Conservation (phyloP, 805 yeast species). For the Alloascoidea hylecoeti region DNA sequence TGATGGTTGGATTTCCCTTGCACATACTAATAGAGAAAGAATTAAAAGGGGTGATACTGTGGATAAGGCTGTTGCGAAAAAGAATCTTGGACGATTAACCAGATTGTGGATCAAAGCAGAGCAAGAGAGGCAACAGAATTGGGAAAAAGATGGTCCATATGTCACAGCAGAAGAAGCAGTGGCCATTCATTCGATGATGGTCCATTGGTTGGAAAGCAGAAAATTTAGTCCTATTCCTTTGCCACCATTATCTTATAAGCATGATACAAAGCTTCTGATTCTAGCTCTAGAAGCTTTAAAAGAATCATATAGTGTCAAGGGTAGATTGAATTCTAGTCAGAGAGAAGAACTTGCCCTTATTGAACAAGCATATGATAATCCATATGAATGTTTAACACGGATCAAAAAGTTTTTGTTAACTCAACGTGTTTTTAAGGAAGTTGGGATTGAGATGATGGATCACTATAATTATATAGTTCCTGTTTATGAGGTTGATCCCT, state of each 20-base stretch:
- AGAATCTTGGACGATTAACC: slow-evolving; percentile 84
- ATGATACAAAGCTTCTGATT: slow-evolving; percentile 81
- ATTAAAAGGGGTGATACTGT: slow-evolving; percentile 82
- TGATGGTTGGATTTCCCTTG: slow-evolving; percentile 91
- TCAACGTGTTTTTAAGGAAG: slow-evolving; percentile 87
- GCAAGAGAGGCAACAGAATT: slow-evolving; percentile 73
- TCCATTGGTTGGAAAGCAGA: slow-evolving; percentile 79
- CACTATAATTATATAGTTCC: slow-evolving; percentile 75
- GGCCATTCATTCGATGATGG: slow-evolving; percentile 73
- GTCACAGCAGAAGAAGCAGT: slow-evolving; percentile 83
- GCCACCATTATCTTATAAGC: slow-evolving; percentile 85
- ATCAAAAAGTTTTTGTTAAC: slow-evolving; percentile 73
- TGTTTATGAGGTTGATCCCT: slow-evolving; percentile 76
- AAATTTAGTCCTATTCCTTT: slow-evolving; percentile 82
- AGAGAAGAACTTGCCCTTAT: slow-evolving; percentile 87
- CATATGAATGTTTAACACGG: slow-evolving; percentile 81
- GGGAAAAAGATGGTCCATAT: slow-evolving; percentile 78
- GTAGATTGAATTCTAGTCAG: slow-evolving; percentile 72
- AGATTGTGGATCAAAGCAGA: slow-evolving; percentile 87
- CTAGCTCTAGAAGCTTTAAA: slow-evolving; percentile 83
- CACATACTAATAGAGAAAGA: slow-evolving; percentile 84
- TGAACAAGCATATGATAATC: slow-evolving; percentile 94
- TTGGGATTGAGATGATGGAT: slow-evolving; percentile 81
- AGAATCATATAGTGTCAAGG: slow-evolving; percentile 61
- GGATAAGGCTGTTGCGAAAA: slow-evolving; percentile 88